phyloP scores from a whole-genome alignment of 2,329 filamentous ascomycete genomes.

The Colletotrichum navitas region DNA sequence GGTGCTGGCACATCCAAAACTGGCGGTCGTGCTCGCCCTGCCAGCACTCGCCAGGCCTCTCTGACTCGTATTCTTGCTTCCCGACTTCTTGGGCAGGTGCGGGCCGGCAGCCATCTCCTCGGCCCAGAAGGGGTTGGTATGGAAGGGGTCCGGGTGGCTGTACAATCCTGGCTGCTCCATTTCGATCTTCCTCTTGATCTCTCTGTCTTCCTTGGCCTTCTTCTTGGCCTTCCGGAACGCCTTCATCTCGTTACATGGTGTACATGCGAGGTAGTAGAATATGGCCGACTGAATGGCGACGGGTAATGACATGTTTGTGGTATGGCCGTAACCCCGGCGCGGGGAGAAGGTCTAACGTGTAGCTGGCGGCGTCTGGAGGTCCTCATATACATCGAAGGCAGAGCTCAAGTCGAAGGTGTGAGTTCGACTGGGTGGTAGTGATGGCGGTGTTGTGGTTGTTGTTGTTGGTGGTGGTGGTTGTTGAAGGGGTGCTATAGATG shows the following conservation, averaged over 20 bases:
- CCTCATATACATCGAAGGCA: slow-evolving; percentile 35
- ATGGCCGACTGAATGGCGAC: slow-evolving; percentile 79
- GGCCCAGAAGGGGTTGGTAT: slow-evolving; percentile 89
- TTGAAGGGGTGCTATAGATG: too few relatives aligned
- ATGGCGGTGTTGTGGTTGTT: slow-evolving; percentile 36
- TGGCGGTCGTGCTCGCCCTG: slow-evolving; percentile 64
- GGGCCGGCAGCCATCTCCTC: slow-evolving; percentile 90
- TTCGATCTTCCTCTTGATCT: slow-evolving; percentile 74
- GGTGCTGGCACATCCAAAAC: slow-evolving; percentile 54
- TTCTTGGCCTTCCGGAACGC: slow-evolving; percentile 78
- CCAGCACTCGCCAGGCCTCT: slow-evolving; percentile 65
- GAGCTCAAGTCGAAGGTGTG: background rate
- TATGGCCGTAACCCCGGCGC: slow-evolving; percentile 34
- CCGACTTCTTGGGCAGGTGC: slow-evolving; percentile 73
- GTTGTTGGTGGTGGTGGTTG: slow-evolving; percentile 38
- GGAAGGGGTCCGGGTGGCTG: slow-evolving; percentile 83
- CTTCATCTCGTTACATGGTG: slow-evolving; percentile 79
- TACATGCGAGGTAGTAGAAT: slow-evolving; percentile 83
- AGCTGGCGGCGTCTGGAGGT: slow-evolving; percentile 19
- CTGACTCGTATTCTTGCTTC: slow-evolving; percentile 69
- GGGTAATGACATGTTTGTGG: slow-evolving; percentile 59
- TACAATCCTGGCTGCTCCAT: slow-evolving; percentile 80
- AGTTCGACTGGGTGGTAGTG: slow-evolving; percentile 31
- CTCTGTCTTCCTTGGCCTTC: slow-evolving; percentile 76
- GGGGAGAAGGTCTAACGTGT: slow-evolving; percentile 25